Percentiles rank a stretch among this genome's conserved stretches.
Conservation (phyloP, 345 rosid species). For the Clarkia xantiana region DNA sequence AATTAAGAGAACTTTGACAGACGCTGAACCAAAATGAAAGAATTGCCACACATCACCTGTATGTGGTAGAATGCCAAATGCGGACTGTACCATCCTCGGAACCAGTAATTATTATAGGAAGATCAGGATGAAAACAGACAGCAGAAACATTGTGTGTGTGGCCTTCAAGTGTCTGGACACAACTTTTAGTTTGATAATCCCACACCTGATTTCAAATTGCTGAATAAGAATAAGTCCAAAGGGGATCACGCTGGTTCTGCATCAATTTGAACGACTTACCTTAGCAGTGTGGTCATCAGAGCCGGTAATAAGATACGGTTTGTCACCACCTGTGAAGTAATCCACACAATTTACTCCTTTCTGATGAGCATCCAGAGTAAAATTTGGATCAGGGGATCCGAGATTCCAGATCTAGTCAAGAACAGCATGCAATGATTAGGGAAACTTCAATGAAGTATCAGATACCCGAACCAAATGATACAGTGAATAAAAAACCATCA, state of each 20-base stretch:
- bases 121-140: constrained; percentile 39
- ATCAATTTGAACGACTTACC: constrained; percentile 5
- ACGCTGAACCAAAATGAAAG: too few species aligned
- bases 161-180: constrained; percentile 35
- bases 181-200: constrained; percentile 41
- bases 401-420: constrained; percentile 24
- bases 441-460: not conserved
- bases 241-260: not conserved
- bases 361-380: constrained; percentile 12
- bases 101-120: constrained; percentile 39
- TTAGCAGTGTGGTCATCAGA: constrained; percentile 23
- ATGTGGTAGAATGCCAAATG: constrained; percentile 39
- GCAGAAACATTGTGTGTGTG: constrained; percentile 46
- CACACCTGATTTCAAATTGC: constrained; percentile 22
- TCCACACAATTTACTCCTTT: constrained; percentile 21
- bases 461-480: not conserved
- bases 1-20: too few species aligned
- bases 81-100: constrained; percentile 46
- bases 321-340: constrained; percentile 4
- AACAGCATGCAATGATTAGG: not conserved
- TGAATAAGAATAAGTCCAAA: not conserved
- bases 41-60: constrained; percentile 8
- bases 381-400: constrained; percentile 10
- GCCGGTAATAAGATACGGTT: constrained; percentile 15
- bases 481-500: not conserved